Conservation (phyloP, 106 monocot genomes). For the Dioscorea alata region DNA sequence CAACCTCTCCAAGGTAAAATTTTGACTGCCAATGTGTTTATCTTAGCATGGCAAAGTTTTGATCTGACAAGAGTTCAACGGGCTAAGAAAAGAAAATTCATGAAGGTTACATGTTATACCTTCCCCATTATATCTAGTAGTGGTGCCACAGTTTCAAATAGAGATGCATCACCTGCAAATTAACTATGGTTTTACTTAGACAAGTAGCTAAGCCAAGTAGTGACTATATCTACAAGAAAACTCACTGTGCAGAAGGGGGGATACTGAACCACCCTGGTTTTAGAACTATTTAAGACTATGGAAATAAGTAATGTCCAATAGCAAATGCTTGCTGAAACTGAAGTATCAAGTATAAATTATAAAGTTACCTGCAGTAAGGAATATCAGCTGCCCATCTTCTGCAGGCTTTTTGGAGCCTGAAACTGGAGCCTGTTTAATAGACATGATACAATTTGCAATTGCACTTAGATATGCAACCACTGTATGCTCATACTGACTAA, state of each 20-base stretch:
- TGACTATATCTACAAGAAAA: too few relatives aligned
- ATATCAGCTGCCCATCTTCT: conserved; percentile 94
- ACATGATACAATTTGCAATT: conserved; percentile 12
- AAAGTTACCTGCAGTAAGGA: conserved; percentile 72
- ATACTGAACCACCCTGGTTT: too few relatives aligned
- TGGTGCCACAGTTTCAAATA: conserved; percentile 58
- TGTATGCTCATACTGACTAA: too few relatives aligned
- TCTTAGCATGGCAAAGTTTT: too few relatives aligned
- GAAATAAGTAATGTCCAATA: too few relatives aligned
- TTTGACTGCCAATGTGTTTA: conserved; percentile 41
- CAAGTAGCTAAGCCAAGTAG: too few relatives aligned
- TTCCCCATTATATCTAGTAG: conserved; percentile 90
- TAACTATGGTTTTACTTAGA: neutral
- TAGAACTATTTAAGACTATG: too few relatives aligned
- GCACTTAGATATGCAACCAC: neutral
- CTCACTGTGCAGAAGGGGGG: too few relatives aligned
- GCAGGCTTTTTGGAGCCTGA: conserved; percentile 97
- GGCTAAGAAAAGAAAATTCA: too few relatives aligned
- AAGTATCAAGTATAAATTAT: too few relatives aligned
- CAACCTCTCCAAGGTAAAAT: conserved; percentile 86
- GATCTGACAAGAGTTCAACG: too few relatives aligned
- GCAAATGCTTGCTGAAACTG: too few relatives aligned
- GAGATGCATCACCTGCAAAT: conserved; percentile 60
- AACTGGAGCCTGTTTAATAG: conserved; percentile 82
- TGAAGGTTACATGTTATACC: conserved; percentile 13